Base-by-base conservation (phyloP, 768 basidiomycete species). In the Sistotremastrum niveocremeum region DNA sequence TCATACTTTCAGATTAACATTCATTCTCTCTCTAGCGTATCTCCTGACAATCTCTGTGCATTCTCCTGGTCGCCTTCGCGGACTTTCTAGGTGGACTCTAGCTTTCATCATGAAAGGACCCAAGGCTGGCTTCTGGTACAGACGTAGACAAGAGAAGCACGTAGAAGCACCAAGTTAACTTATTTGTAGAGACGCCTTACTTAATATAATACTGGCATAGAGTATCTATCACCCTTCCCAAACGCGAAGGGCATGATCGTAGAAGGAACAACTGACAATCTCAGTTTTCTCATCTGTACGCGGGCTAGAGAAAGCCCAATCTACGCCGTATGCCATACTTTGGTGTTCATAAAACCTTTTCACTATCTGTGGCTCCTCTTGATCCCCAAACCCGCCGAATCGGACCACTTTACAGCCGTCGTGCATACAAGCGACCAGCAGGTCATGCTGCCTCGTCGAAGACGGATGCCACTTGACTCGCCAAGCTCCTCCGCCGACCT, bases 351-450 rank as follows among this genome's bases (percentile, higher is more conserved):
- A 80, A 53, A 86, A 87, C 11, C 76, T 72, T 49, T 66, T 72
- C 6, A 72, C 50, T 33, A 80, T 64, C 38, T 69, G 34, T 45
- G 35, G 54, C 12, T 51, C 51, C 41, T 32, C 41, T 31, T 41
- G 39, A 8, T 38, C 35, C 28, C 44, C 52, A 30, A 47, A 45
- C 37, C 58, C 57, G 45, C 46, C 62, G 48, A 86, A 76, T 2
- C 62, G 67, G 40, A 90, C 60, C 5, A 94, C 69, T 58, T 95
- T 95, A 72, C 89, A 93, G 7, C 94, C 93, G 51, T 90, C 90
- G 57, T 94, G 93, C 95, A 98, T 99, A 57, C 86, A 90, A 0
- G 93, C 95, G n/a, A 90, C 78, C 12, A 97, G 73, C 2, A 98
- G 69, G 56, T 93, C 85, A 35, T 72, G 56, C 51, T 71, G 73